phyloP scores from a whole-genome alignment of 331 rosid genomes.

The Stylosanthes scabra region DNA sequence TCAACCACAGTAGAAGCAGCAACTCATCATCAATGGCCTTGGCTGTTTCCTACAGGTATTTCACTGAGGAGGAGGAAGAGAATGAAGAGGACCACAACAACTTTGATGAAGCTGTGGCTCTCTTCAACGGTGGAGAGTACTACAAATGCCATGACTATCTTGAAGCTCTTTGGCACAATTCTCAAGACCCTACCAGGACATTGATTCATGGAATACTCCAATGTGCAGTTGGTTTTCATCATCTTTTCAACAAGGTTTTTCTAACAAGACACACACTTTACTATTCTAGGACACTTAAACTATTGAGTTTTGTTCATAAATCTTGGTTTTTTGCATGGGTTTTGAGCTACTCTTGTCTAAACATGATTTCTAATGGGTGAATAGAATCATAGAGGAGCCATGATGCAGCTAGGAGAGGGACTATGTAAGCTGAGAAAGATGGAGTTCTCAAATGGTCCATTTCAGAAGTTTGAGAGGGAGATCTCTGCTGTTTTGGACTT shows the following conservation, averaged over 20 bases:
- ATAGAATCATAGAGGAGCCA: constrained; percentile 93
- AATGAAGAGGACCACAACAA: constrained; percentile 36
- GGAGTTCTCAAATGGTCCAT: constrained; percentile 77
- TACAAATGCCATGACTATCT: constrained; percentile 84
- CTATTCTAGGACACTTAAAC: too few relatives aligned
- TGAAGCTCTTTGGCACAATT: constrained; percentile 70
- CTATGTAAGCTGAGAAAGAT: constrained; percentile 82
- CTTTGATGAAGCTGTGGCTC: constrained; percentile 75
- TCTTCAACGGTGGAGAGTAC: constrained; percentile 70
- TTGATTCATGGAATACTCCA: constrained; percentile 80
- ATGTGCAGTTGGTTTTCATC: constrained; percentile 84
- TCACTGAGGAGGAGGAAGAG: constrained; percentile 47
- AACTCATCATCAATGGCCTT: constrained; percentile 25
- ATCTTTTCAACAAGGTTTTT: constrained; percentile 70
- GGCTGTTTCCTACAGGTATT: constrained; percentile 50
- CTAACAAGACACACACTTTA: too few relatives aligned
- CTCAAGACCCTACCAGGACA: constrained; percentile 80
- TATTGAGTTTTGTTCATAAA: too few relatives aligned
- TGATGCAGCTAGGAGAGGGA: constrained; percentile 98
- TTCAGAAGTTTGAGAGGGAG: constrained; percentile 75
- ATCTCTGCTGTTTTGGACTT: constrained; percentile 79
- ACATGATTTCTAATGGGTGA: constrained; percentile 6
- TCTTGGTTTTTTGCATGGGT: constrained; percentile 20
- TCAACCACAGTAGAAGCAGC: constrained; percentile 24
- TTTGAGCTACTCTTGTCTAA: constrained; percentile 13